phyloP scores from a whole-genome alignment of 495 filamentous ascomycete species.

The Penicillium pancosmium region DNA sequence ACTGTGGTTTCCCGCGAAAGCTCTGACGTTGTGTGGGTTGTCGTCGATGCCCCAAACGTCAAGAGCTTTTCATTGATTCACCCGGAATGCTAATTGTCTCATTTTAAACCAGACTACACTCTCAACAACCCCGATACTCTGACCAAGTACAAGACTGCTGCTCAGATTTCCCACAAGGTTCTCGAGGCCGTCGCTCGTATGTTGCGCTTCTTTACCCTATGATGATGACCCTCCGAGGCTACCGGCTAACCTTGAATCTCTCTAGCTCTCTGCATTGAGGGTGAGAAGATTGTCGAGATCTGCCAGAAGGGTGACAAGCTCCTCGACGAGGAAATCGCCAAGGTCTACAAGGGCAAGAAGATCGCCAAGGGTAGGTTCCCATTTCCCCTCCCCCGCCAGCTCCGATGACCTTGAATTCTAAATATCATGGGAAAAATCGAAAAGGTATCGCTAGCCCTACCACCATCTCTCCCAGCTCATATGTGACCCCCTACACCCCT shows the following conservation, averaged over 20 bases:
- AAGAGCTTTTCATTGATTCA: constrained; percentile 22
- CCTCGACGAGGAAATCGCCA: constrained; percentile 87
- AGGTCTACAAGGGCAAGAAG: constrained; percentile 99
- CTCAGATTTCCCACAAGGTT: constrained; percentile 90
- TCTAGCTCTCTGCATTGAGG: constrained; percentile 75
- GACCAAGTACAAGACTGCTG: constrained; percentile 98
- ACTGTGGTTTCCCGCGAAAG: constrained; percentile 36
- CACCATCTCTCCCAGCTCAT: constrained; percentile 90
- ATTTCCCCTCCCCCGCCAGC: background rate
- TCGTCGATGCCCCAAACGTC: constrained; percentile 13
- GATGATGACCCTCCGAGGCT: background rate
- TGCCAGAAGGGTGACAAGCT: constrained; percentile 96
- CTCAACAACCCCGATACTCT: constrained; percentile 95
- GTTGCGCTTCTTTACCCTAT: constrained; percentile 16
- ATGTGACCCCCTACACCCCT: constrained; percentile 96
- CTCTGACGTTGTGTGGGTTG: constrained; percentile 46
- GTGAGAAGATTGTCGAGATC: constrained; percentile 86
- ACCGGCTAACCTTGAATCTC: constrained; percentile 25
- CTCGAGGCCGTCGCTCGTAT: constrained; percentile 77
- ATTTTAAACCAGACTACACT: constrained; percentile 71
- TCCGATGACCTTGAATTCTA: background rate
- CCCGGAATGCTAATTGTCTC: constrained; percentile 10
- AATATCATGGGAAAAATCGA: background rate
- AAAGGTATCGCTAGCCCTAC: constrained; percentile 89
- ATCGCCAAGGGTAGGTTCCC: constrained; percentile 73